phyloP scores from a whole-genome alignment of 106 monocot species.

The Acorus calamus region DNA sequence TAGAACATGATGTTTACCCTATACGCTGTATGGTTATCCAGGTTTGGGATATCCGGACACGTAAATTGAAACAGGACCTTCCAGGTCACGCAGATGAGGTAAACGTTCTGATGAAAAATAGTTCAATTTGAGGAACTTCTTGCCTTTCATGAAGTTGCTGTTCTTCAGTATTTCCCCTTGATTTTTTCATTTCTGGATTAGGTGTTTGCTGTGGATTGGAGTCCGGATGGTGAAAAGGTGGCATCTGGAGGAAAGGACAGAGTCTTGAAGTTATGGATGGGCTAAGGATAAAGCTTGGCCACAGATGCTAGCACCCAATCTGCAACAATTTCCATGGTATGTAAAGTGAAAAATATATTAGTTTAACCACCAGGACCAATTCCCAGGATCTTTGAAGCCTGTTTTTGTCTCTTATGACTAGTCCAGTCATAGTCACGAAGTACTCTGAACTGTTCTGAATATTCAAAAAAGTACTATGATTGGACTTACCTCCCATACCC shows the following conservation, averaged over 20 bases:
- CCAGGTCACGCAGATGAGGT: constrained; percentile 99
- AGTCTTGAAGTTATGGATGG: constrained; percentile 82
- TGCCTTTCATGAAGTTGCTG: not conserved
- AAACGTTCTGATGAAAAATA: not conserved
- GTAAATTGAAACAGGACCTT: constrained; percentile 89
- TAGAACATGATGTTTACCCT: constrained; percentile 1
- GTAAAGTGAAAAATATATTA: too few relatives aligned
- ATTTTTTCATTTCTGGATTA: constrained; percentile 19
- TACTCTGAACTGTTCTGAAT: too few relatives aligned
- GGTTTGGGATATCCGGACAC: constrained; percentile 90
- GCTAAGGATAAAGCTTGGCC: constrained; percentile 10
- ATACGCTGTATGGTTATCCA: constrained; percentile 3
- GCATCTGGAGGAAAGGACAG: constrained; percentile 92
- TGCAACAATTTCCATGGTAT: too few relatives aligned
- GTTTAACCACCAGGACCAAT: too few relatives aligned
- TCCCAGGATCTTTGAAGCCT: too few relatives aligned
- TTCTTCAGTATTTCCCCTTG: not conserved
- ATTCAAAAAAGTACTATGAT: too few relatives aligned
- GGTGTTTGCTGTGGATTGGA: constrained; percentile 94
- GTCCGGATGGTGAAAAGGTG: constrained; percentile 95
- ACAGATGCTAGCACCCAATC: not conserved
- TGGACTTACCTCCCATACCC: too few relatives aligned
- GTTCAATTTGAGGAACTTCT: not conserved
- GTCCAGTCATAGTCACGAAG: too few relatives aligned
- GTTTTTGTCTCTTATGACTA: too few relatives aligned